phyloP scores from a whole-genome alignment of 1,139 yeast genomes.

The Taphrina deformans region DNA sequence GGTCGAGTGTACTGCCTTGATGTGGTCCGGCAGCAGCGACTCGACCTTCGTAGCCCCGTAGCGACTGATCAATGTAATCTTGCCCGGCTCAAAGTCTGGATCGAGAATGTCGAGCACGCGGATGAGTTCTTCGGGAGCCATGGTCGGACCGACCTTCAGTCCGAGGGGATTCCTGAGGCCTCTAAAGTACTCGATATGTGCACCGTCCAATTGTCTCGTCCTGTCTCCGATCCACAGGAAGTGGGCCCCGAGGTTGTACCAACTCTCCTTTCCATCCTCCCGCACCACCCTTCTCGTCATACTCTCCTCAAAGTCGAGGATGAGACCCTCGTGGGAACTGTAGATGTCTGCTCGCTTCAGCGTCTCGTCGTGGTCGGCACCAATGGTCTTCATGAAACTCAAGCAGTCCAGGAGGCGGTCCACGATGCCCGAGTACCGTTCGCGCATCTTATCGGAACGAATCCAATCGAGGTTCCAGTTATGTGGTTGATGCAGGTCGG shows the following conservation, averaged over 20 bases:
- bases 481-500: slow-evolving; percentile 49
- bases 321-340: slow-evolving; percentile 51
- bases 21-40: slow-evolving; percentile 48
- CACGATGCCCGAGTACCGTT: slow-evolving; percentile 48
- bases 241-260: slow-evolving; percentile 51
- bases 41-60: slow-evolving; percentile 49
- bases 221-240: slow-evolving; percentile 53
- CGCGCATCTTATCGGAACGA: slow-evolving; percentile 45
- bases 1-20: slow-evolving; percentile 47
- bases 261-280: slow-evolving; percentile 42
- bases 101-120: slow-evolving; percentile 49
- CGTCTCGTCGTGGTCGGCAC: slow-evolving; percentile 45
- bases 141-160: slow-evolving; percentile 51
- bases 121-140: slow-evolving; percentile 48
- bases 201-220: slow-evolving; percentile 51
- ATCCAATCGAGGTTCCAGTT: slow-evolving; percentile 52
- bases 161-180: slow-evolving; percentile 52
- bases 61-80: slow-evolving; percentile 50
- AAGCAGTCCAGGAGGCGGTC: slow-evolving; percentile 47
- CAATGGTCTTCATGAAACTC: slow-evolving; percentile 48
- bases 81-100: slow-evolving; percentile 48
- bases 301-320: slow-evolving; percentile 50
- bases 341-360: slow-evolving; percentile 47
- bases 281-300: slow-evolving; percentile 46
- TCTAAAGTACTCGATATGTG: slow-evolving; percentile 52